phyloP scores from a whole-genome alignment of 139 green algal genomes.

The Ettlia oleoabundans region DNA sequence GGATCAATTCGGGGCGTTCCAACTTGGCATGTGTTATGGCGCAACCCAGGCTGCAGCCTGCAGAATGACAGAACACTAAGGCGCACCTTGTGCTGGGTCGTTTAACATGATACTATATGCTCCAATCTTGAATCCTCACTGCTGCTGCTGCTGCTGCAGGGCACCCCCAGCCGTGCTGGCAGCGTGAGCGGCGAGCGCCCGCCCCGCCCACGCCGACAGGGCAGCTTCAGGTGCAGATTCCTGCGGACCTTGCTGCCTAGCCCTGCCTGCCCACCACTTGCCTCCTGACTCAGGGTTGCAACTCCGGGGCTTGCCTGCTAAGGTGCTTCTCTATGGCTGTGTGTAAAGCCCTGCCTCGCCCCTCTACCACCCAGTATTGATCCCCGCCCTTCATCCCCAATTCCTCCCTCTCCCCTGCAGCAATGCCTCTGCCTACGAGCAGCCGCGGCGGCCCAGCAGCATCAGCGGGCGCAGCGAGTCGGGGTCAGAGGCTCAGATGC shows the following conservation, averaged over 20 bases:
- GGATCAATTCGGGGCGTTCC: too few species aligned
- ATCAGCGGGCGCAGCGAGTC: conserved; percentile 35
- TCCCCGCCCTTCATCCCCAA: neutral
- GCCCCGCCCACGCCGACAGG: conserved; percentile 9
- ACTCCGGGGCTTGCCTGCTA: too few species aligned
- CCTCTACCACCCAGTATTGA: neutral
- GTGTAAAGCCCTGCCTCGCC: neutral
- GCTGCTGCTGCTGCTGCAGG: neutral
- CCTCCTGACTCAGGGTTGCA: too few species aligned
- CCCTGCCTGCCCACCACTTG: too few species aligned
- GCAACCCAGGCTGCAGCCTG: too few species aligned
- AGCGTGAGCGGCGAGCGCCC: conserved; percentile 31
- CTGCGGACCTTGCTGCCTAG: neutral
- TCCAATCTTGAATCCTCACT: neutral
- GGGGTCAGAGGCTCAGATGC: neutral
- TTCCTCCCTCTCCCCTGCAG: neutral
- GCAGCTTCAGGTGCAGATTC: conserved; percentile 21
- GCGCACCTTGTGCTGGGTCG: neutral
- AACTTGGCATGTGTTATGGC: neutral
- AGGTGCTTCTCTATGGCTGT: too few species aligned
- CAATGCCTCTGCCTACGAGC: conserved; percentile 10
- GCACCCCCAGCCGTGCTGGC: conserved; percentile 10
- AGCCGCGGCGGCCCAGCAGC: conserved; percentile 10
- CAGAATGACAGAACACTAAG: too few species aligned
- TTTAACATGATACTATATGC: neutral